phyloP scores from a whole-genome alignment of 2,329 filamentous ascomycete species.

The Colletotrichum trifolii region DNA sequence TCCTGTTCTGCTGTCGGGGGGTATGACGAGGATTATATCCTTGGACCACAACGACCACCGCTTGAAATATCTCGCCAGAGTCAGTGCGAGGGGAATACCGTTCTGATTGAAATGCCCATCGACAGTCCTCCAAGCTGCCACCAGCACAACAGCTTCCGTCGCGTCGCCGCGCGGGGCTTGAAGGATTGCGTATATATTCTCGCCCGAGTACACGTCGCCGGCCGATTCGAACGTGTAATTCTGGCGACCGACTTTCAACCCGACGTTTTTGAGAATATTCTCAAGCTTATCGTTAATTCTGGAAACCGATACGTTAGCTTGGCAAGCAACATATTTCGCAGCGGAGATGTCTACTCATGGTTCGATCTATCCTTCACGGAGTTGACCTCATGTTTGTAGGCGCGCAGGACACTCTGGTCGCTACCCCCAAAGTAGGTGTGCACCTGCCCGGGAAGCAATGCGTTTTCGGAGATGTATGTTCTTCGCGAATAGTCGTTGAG shows the following conservation, averaged over 20 bases:
- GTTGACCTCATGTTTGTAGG: conserved; percentile 87
- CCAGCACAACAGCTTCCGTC: conserved; percentile 94
- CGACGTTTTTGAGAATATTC: conserved; percentile 79
- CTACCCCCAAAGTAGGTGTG: conserved; percentile 98
- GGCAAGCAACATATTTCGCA: background rate
- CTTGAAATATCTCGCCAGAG: conserved; percentile 94
- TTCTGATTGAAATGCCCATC: conserved; percentile 84
- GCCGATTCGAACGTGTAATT: conserved; percentile 87
- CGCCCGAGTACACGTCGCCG: conserved; percentile 78
- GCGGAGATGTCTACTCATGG: conserved; percentile 55
- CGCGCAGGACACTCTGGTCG: conserved; percentile 93
- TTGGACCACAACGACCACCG: conserved; percentile 99
- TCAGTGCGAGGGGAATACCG: conserved; percentile 86
- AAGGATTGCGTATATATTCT: conserved; percentile 94
- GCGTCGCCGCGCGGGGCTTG: conserved; percentile 95
- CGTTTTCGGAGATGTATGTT: conserved; percentile 98
- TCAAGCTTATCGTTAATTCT: conserved; percentile 78
- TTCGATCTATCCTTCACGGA: conserved; percentile 66
- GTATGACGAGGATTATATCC: conserved; percentile 92
- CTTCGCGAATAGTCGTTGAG: conserved; percentile 89
- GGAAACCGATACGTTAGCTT: conserved; percentile 7
- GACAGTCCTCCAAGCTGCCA: conserved; percentile 89
- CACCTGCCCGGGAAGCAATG: conserved; percentile 92
- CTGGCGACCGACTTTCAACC: conserved; percentile 88
- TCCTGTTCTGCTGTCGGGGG: conserved; percentile 88